Conservation (phyloP, 2,329 filamentous ascomycete genomes). For the Colletotrichum sp. region DNA sequence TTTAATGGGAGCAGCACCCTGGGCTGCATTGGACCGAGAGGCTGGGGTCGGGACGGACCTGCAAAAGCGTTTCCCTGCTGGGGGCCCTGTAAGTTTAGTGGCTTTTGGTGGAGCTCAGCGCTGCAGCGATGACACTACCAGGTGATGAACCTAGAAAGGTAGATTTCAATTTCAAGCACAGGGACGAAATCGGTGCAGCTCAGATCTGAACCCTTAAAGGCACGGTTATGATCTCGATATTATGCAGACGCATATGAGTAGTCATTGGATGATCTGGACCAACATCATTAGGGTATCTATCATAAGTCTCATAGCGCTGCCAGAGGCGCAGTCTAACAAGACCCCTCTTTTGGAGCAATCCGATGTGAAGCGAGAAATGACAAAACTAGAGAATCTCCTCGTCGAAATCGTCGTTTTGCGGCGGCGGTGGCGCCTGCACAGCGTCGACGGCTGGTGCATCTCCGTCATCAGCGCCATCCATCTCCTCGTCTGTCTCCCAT, state of each 20-base stretch:
- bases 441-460: not conserved
- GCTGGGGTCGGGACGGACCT: not conserved
- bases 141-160: not conserved
- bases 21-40: not conserved
- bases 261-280: not conserved
- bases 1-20: not conserved
- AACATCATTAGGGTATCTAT: constrained; percentile 20
- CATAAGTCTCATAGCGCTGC: constrained; percentile 20
- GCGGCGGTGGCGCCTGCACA: not conserved
- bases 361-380: not conserved
- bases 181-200: not conserved
- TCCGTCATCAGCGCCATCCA: constrained; percentile 30
- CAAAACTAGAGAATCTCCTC: constrained; percentile 20
- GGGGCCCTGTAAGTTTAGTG: constrained; percentile 14
- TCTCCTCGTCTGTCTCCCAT: constrained; percentile 40
- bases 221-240: not conserved
- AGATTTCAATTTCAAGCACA: not conserved
- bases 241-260: not conserved
- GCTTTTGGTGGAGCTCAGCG: not conserved
- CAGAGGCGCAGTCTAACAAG: not conserved
- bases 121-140: not conserved
- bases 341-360: not conserved
- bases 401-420: constrained; percentile 16
- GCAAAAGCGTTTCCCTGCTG: not conserved
- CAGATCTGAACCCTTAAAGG: not conserved